phyloP scores from a whole-genome alignment of 176 grass and related monocot species.

The Elaeis guineensis region DNA sequence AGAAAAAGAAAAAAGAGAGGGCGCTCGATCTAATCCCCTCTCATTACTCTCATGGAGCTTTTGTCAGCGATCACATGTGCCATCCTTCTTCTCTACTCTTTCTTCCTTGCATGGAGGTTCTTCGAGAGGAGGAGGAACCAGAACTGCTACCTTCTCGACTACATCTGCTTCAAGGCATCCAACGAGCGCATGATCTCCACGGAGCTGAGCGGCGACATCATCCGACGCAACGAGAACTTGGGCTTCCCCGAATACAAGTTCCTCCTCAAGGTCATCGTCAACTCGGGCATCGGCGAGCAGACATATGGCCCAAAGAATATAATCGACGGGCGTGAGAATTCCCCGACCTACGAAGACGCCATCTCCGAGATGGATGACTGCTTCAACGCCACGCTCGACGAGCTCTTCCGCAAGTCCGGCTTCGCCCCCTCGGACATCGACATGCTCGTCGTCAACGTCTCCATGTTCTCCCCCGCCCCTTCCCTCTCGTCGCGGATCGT shows the following conservation, averaged over 20 bases:
- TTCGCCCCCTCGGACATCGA: constrained; percentile 36
- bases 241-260: constrained; percentile 68
- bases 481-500: constrained; percentile 44
- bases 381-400: constrained; percentile 33
- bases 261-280: constrained; percentile 77
- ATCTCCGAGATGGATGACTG: constrained; percentile 69
- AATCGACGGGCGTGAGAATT: constrained; percentile 55
- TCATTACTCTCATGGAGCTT: too few relatives aligned
- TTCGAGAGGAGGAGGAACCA: constrained; percentile 7
- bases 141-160: constrained; percentile 68
- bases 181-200: constrained; percentile 53
- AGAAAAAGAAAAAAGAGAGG: too few relatives aligned
- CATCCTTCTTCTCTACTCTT: constrained; percentile 18
- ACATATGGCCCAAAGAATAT: constrained; percentile 72
- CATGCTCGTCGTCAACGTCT: constrained; percentile 58
- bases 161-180: constrained; percentile 70
- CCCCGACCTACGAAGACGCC: constrained; percentile 43
- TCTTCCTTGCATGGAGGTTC: neutral
- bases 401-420: constrained; percentile 24
- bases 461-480: constrained; percentile 47
- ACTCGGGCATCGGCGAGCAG: constrained; percentile 80
- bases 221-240: constrained; percentile 61
- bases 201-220: constrained; percentile 35
- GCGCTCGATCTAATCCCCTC: too few relatives aligned
- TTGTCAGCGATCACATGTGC: neutral